phyloP scores from a whole-genome alignment of 495 filamentous ascomycete genomes.

The Aspergillus asperescens region DNA sequence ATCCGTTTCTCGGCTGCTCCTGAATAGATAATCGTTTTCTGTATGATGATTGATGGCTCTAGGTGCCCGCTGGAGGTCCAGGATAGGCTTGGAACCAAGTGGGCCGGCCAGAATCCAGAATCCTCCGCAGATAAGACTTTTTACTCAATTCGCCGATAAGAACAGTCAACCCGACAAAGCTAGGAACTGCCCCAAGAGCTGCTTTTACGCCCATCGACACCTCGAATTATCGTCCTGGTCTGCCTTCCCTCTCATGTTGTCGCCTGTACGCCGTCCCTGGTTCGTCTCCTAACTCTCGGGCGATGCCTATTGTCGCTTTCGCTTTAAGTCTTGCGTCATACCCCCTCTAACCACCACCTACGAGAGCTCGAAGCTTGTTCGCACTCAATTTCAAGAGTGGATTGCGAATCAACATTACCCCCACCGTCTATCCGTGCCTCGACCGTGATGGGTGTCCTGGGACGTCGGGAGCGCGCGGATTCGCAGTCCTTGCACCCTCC shows the following conservation, averaged over 20 bases:
- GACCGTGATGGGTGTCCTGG: slow-evolving; percentile 33
- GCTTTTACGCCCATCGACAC: too few relatives aligned
- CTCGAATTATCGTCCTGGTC: neutral
- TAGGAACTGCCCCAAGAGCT: neutral
- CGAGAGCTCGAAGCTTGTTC: neutral
- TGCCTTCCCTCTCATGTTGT: slow-evolving; percentile 6
- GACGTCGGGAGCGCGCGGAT: slow-evolving; percentile 34
- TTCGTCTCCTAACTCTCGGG: neutral
- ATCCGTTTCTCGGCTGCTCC: too few relatives aligned
- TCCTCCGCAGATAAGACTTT: slow-evolving; percentile 21
- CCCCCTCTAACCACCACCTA: slow-evolving; percentile 1
- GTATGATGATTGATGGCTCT: too few relatives aligned
- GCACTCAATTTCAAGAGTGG: neutral
- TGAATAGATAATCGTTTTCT: too few relatives aligned
- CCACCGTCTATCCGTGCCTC: neutral
- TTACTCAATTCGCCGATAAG: slow-evolving; percentile 17
- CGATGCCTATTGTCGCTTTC: slow-evolving; percentile 15
- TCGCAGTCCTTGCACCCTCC: slow-evolving; percentile 26
- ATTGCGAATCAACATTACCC: neutral
- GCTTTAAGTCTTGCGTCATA: slow-evolving; percentile 21
- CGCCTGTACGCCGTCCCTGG: neutral
- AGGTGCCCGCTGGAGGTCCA: too few relatives aligned
- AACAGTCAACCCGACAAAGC: slow-evolving; percentile 2
- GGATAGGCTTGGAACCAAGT: slow-evolving; percentile 16
- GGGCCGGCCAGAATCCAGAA: slow-evolving; percentile 14